These are phyloP conservation scores for Akanthomyces lecanii DNA, from an alignment of 2,329 filamentous ascomycete species.

Conservation along the genomic window DNA sequence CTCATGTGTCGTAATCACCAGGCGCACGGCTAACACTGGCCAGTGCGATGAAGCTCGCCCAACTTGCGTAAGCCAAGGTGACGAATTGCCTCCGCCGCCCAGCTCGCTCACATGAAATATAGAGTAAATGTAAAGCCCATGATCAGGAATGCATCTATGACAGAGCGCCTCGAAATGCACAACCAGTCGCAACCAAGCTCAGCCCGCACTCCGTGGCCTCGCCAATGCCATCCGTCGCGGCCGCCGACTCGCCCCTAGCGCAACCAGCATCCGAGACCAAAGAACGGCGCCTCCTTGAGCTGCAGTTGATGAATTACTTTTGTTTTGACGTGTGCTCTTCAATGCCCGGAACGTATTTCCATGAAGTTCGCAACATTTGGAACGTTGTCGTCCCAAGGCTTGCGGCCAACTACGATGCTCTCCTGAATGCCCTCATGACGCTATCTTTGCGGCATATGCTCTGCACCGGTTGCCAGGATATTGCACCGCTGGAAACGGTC, in stretches of 20 bases:
- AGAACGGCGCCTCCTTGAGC: conserved; percentile 22
- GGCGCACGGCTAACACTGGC: neutral
- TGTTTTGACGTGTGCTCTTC: conserved; percentile 20
- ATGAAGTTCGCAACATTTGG: conserved; percentile 21
- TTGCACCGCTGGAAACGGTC: conserved; percentile 3
- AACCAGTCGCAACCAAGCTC: neutral
- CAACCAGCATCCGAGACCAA: conserved; percentile 17
- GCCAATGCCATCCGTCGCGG: neutral
- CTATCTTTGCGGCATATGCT: conserved; percentile 22
- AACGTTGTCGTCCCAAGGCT: conserved; percentile 21
- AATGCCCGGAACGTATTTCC: conserved; percentile 21
- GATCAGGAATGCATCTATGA: conserved; percentile 22
- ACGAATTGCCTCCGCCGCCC: neutral
- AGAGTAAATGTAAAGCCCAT: conserved; percentile 23
- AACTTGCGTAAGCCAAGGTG: conserved; percentile 19
- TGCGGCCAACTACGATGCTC: conserved; percentile 23
- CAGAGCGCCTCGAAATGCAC: conserved; percentile 5
- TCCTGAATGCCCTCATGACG: conserved; percentile 24
- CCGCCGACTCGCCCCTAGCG: neutral
- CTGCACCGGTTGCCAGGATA: neutral
- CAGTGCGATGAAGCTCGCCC: conserved; percentile 24
- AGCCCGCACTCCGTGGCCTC: conserved; percentile 4
- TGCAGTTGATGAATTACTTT: conserved; percentile 24
- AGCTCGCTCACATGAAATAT: neutral
- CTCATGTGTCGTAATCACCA: neutral